phyloP scores from a whole-genome alignment of 768 basidiomycete species.

The Plicaturopsis crispa region DNA sequence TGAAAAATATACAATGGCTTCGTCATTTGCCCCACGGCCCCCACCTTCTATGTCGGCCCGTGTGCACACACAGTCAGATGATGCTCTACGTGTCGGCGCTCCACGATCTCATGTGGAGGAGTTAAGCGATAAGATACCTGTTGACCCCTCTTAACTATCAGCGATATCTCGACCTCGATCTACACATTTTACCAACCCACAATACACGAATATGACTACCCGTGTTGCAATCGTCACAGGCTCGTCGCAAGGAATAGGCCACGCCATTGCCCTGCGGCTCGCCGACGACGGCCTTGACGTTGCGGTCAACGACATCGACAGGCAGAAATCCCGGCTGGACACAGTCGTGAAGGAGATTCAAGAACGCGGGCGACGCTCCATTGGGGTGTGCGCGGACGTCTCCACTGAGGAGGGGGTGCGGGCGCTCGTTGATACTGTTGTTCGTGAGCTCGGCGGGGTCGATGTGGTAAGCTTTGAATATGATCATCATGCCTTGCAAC shows the following conservation, averaged over 20 bases:
- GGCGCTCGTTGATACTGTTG: slow-evolving; percentile 18
- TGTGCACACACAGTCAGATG: too few species aligned
- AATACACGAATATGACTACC: slow-evolving; percentile 16
- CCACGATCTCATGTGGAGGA: too few species aligned
- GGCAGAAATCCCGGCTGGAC: slow-evolving; percentile 12
- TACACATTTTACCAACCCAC: too few species aligned
- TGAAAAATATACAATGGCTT: too few species aligned
- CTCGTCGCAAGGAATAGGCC: slow-evolving; percentile 24
- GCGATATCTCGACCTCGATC: too few species aligned
- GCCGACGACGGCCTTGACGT: slow-evolving; percentile 28
- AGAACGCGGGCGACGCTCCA: slow-evolving; percentile 4
- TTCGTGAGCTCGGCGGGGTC: slow-evolving; percentile 19
- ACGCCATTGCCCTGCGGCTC: slow-evolving; percentile 24
- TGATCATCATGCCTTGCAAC: too few species aligned
- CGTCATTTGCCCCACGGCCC: too few species aligned
- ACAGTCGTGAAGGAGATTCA: slow-evolving; percentile 8
- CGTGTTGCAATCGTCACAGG: slow-evolving; percentile 18
- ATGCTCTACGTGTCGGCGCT: too few species aligned
- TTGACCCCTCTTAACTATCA: too few species aligned
- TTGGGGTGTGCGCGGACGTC: slow-evolving; percentile 15
- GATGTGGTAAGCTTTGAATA: slow-evolving; percentile 31
- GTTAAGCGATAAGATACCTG: too few species aligned
- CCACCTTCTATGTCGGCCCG: too few species aligned
- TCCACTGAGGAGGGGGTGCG: slow-evolving; percentile 21
- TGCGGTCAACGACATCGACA: slow-evolving; percentile 24